phyloP scores from a whole-genome alignment of 345 rosid species.

The Gossypium raimondii region DNA sequence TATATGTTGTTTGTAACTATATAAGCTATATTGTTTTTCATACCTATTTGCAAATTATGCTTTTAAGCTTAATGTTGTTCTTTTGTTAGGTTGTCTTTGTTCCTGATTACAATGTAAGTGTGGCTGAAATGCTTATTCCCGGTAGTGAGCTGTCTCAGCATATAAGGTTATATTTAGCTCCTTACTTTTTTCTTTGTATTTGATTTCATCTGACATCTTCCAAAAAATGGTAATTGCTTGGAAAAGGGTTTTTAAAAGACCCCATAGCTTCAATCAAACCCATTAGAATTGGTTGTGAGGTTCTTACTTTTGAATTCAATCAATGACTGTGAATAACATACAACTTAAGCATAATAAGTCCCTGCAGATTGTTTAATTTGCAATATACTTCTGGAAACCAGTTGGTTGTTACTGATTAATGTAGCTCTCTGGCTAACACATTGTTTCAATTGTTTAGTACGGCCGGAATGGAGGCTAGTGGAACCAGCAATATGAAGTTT shows the following conservation, averaged over 20 bases:
- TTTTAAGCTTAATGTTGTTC: constrained; percentile 7
- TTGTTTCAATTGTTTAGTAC: constrained; percentile 38
- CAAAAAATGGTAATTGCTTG: neutral
- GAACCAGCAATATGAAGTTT: constrained; percentile 93
- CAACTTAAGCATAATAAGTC: neutral
- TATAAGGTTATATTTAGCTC: constrained; percentile 48
- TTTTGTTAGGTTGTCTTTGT: constrained; percentile 57
- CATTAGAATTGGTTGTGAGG: neutral
- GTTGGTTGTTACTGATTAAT: neutral
- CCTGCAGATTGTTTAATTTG: neutral
- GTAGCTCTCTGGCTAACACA: neutral
- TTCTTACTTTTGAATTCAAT: neutral
- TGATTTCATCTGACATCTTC: neutral
- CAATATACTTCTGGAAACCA: neutral
- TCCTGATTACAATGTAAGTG: constrained; percentile 82
- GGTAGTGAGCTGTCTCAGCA: constrained; percentile 84
- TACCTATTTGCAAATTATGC: neutral
- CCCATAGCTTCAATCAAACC: neutral
- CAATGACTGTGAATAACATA: neutral
- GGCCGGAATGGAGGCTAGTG: constrained; percentile 94
- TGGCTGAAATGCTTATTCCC: constrained; percentile 73
- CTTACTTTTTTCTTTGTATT: neutral
- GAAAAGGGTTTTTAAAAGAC: neutral
- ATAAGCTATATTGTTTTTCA: neutral
- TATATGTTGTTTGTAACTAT: neutral